phyloP scores from a whole-genome alignment of 257 asterid genomes.

The Nicotiana attenuata region DNA sequence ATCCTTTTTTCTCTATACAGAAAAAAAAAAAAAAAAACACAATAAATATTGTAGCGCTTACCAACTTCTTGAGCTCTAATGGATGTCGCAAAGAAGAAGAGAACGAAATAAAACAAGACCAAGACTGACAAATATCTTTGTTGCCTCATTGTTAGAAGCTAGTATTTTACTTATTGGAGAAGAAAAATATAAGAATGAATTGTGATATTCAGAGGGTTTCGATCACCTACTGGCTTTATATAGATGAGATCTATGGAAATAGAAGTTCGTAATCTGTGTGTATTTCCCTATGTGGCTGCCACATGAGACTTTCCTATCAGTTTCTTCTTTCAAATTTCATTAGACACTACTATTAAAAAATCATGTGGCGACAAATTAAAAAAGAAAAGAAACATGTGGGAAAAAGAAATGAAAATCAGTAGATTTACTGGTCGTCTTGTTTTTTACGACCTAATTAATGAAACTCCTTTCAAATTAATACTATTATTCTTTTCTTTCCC shows the following conservation, averaged over 20 bases:
- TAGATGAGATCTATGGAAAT: not conserved
- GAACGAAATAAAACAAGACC: not conserved
- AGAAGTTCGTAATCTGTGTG: not conserved
- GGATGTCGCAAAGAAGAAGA: not conserved
- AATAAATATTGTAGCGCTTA: not conserved
- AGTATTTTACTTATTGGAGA: not conserved
- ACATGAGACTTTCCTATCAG: not conserved
- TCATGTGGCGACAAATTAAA: not conserved
- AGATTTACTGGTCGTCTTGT: no score
- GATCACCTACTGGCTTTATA: not conserved
- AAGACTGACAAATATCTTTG: not conserved
- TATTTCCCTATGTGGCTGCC: not conserved
- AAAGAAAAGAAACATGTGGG: not conserved
- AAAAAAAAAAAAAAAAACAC: not conserved
- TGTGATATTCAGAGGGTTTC: not conserved
- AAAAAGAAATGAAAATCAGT: not conserved
- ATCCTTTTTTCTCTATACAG: fast-evolving
- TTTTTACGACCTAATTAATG: not conserved
- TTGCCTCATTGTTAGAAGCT: not conserved
- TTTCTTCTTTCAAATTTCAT: not conserved
- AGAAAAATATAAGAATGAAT: not conserved
- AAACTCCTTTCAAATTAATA: not conserved
- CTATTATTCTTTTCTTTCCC: not conserved
- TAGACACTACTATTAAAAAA: not conserved
- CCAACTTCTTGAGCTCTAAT: conserved; percentile 12